A percentile compares a stretch with the other conserved stretches of the same genome.
Evolutionary conservation across 2,329 filamentous ascomycete genomes (phyloP).

Genomic region (Xylariaceae sp.): DNA sequence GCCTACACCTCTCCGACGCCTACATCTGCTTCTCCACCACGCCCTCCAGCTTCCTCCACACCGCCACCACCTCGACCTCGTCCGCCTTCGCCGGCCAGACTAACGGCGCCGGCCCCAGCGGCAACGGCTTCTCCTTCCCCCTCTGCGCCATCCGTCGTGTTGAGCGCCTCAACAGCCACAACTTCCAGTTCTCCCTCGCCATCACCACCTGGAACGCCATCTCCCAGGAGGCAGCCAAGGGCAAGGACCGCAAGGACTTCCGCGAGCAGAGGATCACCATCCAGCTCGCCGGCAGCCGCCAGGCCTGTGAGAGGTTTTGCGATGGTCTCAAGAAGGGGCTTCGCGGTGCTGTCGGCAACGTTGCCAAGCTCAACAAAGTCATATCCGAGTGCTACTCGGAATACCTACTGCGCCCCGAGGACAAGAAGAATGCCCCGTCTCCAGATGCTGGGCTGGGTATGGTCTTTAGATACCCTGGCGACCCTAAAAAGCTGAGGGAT

Average conservation of each 20-base stretch:
- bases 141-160: slow-evolving; percentile 88
- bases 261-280: slow-evolving; percentile 84
- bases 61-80: slow-evolving; percentile 74
- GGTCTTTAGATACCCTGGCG: slow-evolving; percentile 90
- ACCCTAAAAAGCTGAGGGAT: slow-evolving; percentile 88
- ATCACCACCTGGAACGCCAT: slow-evolving; percentile 92
- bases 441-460: slow-evolving; percentile 94
- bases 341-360: slow-evolving; percentile 80
- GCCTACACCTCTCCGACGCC: slow-evolving; percentile 88
- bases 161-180: slow-evolving; percentile 88
- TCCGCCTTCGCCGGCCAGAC: slow-evolving; percentile 89
- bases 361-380: slow-evolving; percentile 77
- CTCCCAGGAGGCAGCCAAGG: slow-evolving; percentile 45
- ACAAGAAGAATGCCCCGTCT: slow-evolving; percentile 58
- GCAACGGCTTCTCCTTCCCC: slow-evolving; percentile 93
- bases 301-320: slow-evolving; percentile 90
- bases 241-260: slow-evolving; percentile 42
- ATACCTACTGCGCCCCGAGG: slow-evolving; percentile 64
- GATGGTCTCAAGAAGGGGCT: slow-evolving; percentile 91
- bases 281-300: slow-evolving; percentile 82
- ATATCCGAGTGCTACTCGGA: slow-evolving; percentile 87
- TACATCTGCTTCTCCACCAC: slow-evolving; percentile 97
- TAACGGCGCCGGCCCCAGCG: slow-evolving; percentile 84
- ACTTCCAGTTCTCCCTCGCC: slow-evolving; percentile 85
- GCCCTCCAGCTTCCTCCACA: slow-evolving; percentile 77